Conservation (phyloP, 495 filamentous ascomycete genomes). For the Trichoderma parareesei region DNA sequence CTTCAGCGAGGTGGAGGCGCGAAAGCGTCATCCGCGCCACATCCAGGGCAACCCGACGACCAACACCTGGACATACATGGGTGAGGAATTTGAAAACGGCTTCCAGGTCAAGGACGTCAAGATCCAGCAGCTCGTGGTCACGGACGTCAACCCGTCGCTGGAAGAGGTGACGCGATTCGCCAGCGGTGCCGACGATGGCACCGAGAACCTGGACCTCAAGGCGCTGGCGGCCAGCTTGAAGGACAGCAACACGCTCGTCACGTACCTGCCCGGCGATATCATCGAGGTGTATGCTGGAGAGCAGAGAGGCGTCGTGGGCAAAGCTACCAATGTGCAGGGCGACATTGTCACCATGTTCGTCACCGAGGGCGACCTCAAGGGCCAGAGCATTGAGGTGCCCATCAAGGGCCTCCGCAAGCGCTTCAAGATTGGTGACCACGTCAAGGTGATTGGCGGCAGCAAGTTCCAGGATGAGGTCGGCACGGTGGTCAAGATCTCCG, state of each 20-base stretch:
- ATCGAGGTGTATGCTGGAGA: slow-evolving; percentile 96
- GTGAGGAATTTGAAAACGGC: slow-evolving; percentile 84
- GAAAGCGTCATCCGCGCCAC: slow-evolving; percentile 73
- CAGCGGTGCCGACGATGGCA: slow-evolving; percentile 79
- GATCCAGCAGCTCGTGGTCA: slow-evolving; percentile 70
- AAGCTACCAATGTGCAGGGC: slow-evolving; percentile 74
- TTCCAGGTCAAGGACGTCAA: slow-evolving; percentile 93
- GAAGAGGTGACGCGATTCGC: slow-evolving; percentile 95
- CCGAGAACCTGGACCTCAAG: slow-evolving; percentile 84
- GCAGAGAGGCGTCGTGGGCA: slow-evolving; percentile 83
- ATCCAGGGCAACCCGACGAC: slow-evolving; percentile 52
- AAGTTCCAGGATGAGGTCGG: slow-evolving; percentile 89
- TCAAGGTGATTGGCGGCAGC: slow-evolving; percentile 96
- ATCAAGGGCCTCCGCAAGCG: slow-evolving; percentile 87
- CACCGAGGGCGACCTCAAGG: slow-evolving; percentile 71
- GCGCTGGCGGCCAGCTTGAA: slow-evolving; percentile 82
- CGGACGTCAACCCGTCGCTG: slow-evolving; percentile 84
- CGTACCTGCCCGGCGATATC: slow-evolving; percentile 83
- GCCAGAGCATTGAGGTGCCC: slow-evolving; percentile 85
- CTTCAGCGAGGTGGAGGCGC: slow-evolving; percentile 90
- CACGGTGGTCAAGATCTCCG: slow-evolving; percentile 88
- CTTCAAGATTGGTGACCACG: slow-evolving; percentile 91
- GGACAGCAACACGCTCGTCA: slow-evolving; percentile 62
- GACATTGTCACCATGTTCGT: slow-evolving; percentile 89
- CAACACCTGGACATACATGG: slow-evolving; percentile 75